Conservation (phyloP, 164 flowering plant genomes). For the Chimonanthus salicifolius region DNA sequence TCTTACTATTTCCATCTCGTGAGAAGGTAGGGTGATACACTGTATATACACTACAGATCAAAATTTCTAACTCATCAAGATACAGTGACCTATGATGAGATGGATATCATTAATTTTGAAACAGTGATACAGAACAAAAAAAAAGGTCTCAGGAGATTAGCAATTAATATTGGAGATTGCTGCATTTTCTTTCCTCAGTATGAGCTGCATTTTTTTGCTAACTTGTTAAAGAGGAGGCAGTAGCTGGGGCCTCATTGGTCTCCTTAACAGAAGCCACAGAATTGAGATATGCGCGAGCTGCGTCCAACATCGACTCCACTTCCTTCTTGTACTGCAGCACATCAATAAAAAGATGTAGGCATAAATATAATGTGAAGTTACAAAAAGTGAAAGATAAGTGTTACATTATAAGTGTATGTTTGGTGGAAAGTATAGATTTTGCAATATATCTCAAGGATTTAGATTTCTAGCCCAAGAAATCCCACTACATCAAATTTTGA, state of each 20-base stretch:
- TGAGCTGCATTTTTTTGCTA: not conserved
- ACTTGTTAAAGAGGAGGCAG: conserved; percentile 6
- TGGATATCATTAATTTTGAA: not conserved
- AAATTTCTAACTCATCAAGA: conserved; percentile 2
- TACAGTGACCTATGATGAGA: not conserved
- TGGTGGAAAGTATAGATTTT: too few species aligned
- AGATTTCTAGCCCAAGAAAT: too few species aligned
- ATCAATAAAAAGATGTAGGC: not conserved
- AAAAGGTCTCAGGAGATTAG: not conserved
- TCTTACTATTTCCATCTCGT: conserved; percentile 8
- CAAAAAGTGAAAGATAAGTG: too few species aligned
- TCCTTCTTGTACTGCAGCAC: conserved; percentile 72
- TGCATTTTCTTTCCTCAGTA: not conserved
- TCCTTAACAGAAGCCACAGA: conserved; percentile 28
- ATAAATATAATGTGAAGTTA: not conserved
- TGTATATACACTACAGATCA: not conserved
- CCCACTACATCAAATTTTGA: too few species aligned
- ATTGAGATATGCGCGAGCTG: conserved; percentile 47
- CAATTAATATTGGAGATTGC: not conserved
- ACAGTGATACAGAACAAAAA: not conserved
- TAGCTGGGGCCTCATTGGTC: conserved; percentile 7
- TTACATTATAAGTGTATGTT: too few species aligned
- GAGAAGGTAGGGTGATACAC: conserved; percentile 10
- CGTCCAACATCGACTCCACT: conserved; percentile 57
- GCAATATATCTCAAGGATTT: too few species aligned